These are phyloP conservation scores for Leccinellum albellum DNA, from an alignment of 768 basidiomycete genomes.

Conservation along the genomic window DNA sequence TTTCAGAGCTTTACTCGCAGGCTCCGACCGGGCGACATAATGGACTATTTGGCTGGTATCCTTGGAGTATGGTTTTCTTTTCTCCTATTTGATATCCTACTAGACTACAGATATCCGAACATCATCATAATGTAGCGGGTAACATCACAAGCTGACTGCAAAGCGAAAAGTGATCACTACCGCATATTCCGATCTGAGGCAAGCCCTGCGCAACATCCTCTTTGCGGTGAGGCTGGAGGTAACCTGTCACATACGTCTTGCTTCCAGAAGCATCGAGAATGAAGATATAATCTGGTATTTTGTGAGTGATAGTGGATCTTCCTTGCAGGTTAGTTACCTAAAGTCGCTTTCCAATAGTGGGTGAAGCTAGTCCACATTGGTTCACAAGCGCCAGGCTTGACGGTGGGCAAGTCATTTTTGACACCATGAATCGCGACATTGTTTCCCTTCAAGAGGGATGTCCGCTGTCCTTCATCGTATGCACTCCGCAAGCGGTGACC, in stretches of 20 bases:
- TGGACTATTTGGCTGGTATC: not conserved
- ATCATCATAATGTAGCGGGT: conserved; percentile 7
- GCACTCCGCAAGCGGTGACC: conserved; percentile 52
- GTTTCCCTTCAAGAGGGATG: conserved; percentile 10
- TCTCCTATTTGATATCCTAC: conserved; percentile 9
- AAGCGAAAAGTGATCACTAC: conserved; percentile 85
- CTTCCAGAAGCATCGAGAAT: conserved; percentile 46
- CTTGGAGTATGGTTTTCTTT: not conserved
- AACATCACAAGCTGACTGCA: conserved; percentile 52
- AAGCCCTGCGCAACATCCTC: conserved; percentile 66
- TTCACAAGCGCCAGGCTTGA: conserved; percentile 57
- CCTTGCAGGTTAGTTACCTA: conserved; percentile 48
- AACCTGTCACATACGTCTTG: conserved; percentile 40
- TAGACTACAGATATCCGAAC: conserved; percentile 1
- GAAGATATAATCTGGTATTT: conserved; percentile 80
- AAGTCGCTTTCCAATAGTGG: conserved; percentile 76
- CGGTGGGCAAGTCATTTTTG: conserved; percentile 38
- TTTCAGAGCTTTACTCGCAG: conserved; percentile 82
- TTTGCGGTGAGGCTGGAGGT: conserved; percentile 60
- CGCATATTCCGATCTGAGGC: conserved; percentile 74
- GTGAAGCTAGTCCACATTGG: conserved; percentile 90
- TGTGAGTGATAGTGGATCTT: conserved; percentile 5
- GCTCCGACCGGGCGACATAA: conserved; percentile 66
- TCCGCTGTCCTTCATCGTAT: conserved; percentile 55
- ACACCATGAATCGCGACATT: conserved; percentile 47